phyloP scores from a whole-genome alignment of 305 asterid genomes.

The Fraxinus ornus region DNA sequence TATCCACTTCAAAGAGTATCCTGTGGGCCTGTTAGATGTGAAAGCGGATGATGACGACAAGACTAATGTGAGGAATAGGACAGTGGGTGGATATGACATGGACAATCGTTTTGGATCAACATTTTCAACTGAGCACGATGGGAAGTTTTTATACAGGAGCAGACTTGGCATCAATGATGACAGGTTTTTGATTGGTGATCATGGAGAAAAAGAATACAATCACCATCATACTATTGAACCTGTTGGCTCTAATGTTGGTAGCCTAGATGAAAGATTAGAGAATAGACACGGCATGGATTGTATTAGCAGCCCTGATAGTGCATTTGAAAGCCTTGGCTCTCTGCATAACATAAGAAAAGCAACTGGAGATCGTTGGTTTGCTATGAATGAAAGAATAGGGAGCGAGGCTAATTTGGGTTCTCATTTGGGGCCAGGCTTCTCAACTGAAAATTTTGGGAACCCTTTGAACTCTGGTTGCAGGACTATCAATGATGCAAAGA shows the following conservation, averaged over 20 bases:
- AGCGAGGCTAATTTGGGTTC: conserved; percentile 27
- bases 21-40: conserved; percentile 24
- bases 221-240: conserved; percentile 18
- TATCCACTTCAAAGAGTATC: conserved; percentile 23
- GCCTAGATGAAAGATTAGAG: conserved; percentile 32
- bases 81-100: conserved; percentile 24
- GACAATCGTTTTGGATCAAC: conserved; percentile 20
- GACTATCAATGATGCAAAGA: conserved; percentile 24
- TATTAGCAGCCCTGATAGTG: conserved; percentile 25
- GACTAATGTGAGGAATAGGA: conserved; percentile 23
- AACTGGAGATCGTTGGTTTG: conserved; percentile 29
- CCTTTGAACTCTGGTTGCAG: conserved; percentile 28
- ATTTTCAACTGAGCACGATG: conserved; percentile 29
- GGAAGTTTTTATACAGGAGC: conserved; percentile 25
- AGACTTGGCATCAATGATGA: conserved; percentile 30
- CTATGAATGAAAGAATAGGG: conserved; percentile 27
- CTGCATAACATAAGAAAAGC: conserved; percentile 29
- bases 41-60: conserved; percentile 33
- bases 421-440: conserved; percentile 23
- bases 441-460: conserved; percentile 23
- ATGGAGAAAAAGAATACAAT: conserved; percentile 27
- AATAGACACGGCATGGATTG: conserved; percentile 29
- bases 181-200: conserved; percentile 30
- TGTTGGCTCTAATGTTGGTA: conserved; percentile 26
- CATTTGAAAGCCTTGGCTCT: conserved; percentile 32